These are phyloP conservation scores for Monosporozyma solicola DNA, from an alignment of 805 yeast genomes.

Conservation along the genomic window DNA sequence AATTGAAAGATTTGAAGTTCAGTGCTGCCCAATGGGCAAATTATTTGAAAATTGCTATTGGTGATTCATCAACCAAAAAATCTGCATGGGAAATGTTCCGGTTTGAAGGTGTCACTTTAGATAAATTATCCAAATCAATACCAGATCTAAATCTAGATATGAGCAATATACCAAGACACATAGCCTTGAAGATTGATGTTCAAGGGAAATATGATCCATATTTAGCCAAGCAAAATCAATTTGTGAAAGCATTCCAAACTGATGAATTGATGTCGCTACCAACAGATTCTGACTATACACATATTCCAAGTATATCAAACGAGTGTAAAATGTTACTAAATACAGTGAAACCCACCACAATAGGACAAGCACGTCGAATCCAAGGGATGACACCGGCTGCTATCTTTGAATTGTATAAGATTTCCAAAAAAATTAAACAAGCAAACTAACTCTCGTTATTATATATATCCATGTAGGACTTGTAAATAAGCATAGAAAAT, in stretches of 20 bases:
- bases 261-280: conserved; percentile 80
- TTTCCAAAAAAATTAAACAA: not conserved
- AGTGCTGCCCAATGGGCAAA: conserved; percentile 61
- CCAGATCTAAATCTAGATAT: conserved; percentile 31
- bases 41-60: conserved; percentile 38
- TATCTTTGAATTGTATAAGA: conserved; percentile 58
- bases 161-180: conserved; percentile 33
- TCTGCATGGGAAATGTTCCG: conserved; percentile 67
- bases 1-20: conserved; percentile 37
- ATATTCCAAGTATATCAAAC: conserved; percentile 54
- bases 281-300: conserved; percentile 47
- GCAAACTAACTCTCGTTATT: not conserved
- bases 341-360: conserved; percentile 71
- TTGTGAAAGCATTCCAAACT: conserved; percentile 67
- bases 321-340: conserved; percentile 68
- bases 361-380: conserved; percentile 91
- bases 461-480: not conserved
- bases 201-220: conserved; percentile 82
- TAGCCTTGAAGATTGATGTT: conserved; percentile 54
- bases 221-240: conserved; percentile 60
- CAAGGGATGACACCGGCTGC: conserved; percentile 96
- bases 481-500: not conserved
- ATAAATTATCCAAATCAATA: conserved; percentile 22
- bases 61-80: conserved; percentile 44
- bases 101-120: conserved; percentile 37